Conservation (phyloP, 805 yeast species). For the Saccharomycodes ludwigii region DNA sequence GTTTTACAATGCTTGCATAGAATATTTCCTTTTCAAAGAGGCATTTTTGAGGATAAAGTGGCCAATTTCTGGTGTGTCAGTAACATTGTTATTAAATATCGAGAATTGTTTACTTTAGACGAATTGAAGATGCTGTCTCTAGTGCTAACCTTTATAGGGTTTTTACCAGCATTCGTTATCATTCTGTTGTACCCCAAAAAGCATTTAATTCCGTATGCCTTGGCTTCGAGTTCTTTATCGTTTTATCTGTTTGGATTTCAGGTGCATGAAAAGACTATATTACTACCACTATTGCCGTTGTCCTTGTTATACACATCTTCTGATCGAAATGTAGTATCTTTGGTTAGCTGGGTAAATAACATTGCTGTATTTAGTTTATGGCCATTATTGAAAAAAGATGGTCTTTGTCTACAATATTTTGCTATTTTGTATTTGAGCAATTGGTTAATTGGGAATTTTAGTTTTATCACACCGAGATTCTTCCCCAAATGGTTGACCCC, state of each 20-base stretch:
- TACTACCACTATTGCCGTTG: constrained; percentile 79
- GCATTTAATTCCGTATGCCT: constrained; percentile 51
- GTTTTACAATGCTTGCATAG: constrained; percentile 47
- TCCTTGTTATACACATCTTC: constrained; percentile 46
- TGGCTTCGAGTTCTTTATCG: constrained; percentile 75
- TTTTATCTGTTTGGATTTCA: constrained; percentile 88
- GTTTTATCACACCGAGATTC: constrained; percentile 36
- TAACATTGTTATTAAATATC: constrained; percentile 65
- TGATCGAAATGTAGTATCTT: constrained; percentile 48
- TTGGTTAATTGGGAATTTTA: constrained; percentile 64
- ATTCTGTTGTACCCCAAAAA: constrained; percentile 42
- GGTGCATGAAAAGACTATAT: constrained; percentile 88
- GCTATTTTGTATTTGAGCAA: constrained; percentile 52
- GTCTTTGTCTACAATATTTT: constrained; percentile 57
- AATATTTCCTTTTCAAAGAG: constrained; percentile 86
- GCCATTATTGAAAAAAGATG: constrained; percentile 75
- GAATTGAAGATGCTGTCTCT: constrained; percentile 52
- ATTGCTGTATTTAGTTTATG: constrained; percentile 75
- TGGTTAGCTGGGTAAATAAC: constrained; percentile 80
- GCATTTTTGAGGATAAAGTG: constrained; percentile 93
- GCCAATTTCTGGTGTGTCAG: constrained; percentile 97
- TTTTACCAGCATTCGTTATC: constrained; percentile 43
- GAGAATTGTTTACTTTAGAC: constrained; percentile 35
- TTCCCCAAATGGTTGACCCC: constrained; percentile 30
- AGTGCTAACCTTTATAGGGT: constrained; percentile 35